A percentile compares a stretch with the other conserved stretches of the same genome.
phyloP scores from a whole-genome alignment of 2,329 filamentous ascomycete species.

The Apiospora koreana region DNA sequence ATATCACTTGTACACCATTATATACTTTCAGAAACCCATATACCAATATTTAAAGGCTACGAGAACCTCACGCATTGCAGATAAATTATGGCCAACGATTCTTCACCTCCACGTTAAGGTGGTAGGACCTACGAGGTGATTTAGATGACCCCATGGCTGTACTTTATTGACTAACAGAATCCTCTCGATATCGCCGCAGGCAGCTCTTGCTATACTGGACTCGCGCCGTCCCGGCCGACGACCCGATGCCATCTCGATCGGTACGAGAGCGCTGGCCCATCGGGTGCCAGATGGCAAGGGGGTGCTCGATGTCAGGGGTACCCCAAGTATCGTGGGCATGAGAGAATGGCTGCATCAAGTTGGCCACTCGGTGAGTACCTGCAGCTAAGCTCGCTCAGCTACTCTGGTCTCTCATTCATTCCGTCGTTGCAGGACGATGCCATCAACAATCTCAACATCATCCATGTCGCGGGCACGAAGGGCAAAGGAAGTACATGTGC shows the following conservation, averaged over 20 bases:
- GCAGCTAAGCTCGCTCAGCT: neutral
- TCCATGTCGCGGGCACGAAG: conserved; percentile 74
- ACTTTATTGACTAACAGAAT: neutral
- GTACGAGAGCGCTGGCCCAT: neutral
- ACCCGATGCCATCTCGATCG: neutral
- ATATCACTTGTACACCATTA: no score
- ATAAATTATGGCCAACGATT: neutral
- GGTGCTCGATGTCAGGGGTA: neutral
- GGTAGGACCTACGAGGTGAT: neutral
- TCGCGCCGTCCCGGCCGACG: neutral
- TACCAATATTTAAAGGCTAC: no score
- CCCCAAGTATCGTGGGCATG: neutral
- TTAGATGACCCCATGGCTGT: neutral
- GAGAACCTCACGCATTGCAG: no score
- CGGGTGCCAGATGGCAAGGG: neutral
- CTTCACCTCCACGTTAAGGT: neutral
- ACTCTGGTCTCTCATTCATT: neutral
- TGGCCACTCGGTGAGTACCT: neutral
- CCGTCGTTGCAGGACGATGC: neutral
- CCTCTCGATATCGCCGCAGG: neutral
- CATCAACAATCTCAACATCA: conserved; percentile 57
- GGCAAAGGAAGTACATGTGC: conserved; percentile 75
- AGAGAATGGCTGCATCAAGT: neutral
- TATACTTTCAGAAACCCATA: no score
- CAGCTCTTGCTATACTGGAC: neutral